These are phyloP conservation scores for Anisogramma anomala DNA, from an alignment of 2,329 filamentous ascomycete species.

Conservation along the genomic window DNA sequence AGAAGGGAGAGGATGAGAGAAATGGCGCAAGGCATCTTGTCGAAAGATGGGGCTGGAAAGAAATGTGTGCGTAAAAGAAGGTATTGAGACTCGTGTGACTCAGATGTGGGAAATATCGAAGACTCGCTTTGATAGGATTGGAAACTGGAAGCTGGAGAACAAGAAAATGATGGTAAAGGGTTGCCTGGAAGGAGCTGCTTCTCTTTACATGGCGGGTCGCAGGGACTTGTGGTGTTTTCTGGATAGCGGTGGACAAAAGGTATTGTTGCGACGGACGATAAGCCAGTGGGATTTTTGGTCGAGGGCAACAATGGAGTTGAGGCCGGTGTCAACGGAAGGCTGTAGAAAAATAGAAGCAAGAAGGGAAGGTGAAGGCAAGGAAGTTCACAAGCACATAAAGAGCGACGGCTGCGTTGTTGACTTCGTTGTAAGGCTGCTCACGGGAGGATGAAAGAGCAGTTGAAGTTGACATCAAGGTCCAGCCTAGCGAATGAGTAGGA, in stretches of 20 bases:
- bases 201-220: background rate
- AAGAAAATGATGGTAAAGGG: background rate
- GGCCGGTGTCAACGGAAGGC: conserved; percentile 10
- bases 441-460: conserved; percentile 6
- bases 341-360: conserved; percentile 9
- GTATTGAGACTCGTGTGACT: background rate
- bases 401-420: conserved; percentile 19
- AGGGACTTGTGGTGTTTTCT: conserved; percentile 4
- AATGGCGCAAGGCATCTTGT: conserved; percentile 15
- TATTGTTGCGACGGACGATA: conserved; percentile 17
- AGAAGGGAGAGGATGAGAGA: conserved; percentile 16
- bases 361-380: background rate
- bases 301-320: conserved; percentile 13
- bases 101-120: background rate
- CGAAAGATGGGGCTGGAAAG: conserved; percentile 1
- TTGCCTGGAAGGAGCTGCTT: background rate
- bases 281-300: conserved; percentile 8
- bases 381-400: conserved; percentile 20
- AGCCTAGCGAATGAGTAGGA: background rate
- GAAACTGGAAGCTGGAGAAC: background rate
- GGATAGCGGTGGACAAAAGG: conserved; percentile 5
- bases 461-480: conserved; percentile 1
- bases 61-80: background rate
- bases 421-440: background rate
- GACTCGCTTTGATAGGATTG: background rate